Conservation (phyloP, 2,329 filamentous ascomycete genomes). For the Aschersonia sp. region DNA sequence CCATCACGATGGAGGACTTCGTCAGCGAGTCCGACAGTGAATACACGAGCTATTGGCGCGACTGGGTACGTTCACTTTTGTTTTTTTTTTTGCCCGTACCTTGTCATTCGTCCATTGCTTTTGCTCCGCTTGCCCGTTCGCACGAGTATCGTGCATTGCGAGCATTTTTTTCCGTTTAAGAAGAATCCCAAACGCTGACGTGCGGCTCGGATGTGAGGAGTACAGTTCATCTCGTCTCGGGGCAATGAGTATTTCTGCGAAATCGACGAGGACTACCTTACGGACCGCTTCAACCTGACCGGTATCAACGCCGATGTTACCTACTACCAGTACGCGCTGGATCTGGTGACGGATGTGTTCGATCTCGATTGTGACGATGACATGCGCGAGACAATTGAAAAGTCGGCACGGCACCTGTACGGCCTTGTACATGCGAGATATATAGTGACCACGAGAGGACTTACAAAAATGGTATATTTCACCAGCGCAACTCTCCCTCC, state of each 20-base stretch:
- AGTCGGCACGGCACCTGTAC: conserved; percentile 89
- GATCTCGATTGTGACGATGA: conserved; percentile 98
- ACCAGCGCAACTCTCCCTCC: neutral
- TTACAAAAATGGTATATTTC: conserved; percentile 79
- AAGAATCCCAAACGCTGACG: neutral
- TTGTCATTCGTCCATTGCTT: too few species aligned
- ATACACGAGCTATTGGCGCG: conserved; percentile 98
- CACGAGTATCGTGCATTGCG: too few species aligned
- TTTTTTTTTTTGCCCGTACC: neutral
- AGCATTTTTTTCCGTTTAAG: too few species aligned
- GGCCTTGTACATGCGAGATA: conserved; percentile 92
- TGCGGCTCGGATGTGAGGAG: neutral
- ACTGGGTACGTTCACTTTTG: conserved; percentile 63
- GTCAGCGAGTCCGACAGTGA: conserved; percentile 96
- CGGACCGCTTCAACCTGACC: conserved; percentile 94
- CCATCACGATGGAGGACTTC: conserved; percentile 75
- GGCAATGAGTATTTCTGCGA: conserved; percentile 99
- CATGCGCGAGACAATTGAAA: conserved; percentile 95
- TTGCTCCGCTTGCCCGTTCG: too few species aligned
- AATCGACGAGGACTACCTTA: conserved; percentile 97
- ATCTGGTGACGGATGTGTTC: conserved; percentile 95
- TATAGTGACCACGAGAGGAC: conserved; percentile 84
- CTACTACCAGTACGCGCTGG: conserved; percentile 97
- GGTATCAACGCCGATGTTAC: conserved; percentile 94
- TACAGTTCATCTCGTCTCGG: conserved; percentile 88